A percentile compares a stretch with the other conserved stretches of the same genome.
These are phyloP conservation scores for Arthrinium puccinioides DNA, from an alignment of 2,329 filamentous ascomycete species.

Conservation along the genomic window DNA sequence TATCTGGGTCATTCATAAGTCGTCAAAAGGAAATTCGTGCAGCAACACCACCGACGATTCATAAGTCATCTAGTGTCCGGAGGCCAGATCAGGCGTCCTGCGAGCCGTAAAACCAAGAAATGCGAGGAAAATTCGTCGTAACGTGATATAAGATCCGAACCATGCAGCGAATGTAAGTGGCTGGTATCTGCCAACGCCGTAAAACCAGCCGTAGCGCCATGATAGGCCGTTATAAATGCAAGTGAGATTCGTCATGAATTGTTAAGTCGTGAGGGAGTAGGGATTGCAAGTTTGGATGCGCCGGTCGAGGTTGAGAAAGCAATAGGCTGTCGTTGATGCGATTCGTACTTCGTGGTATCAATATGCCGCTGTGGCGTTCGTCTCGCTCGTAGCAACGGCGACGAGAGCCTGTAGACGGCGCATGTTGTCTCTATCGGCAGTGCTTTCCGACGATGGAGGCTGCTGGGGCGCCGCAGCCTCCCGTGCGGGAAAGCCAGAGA, in stretches of 20 bases:
- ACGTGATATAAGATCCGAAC: constrained; percentile 7
- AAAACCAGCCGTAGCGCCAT: constrained; percentile 2
- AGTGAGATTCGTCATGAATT: constrained; percentile 7
- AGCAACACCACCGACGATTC: background rate
- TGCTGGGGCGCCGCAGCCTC: constrained; percentile 20
- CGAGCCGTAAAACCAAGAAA: background rate
- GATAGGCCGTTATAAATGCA: background rate
- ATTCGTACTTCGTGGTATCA: constrained; percentile 8
- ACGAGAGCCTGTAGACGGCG: constrained; percentile 54
- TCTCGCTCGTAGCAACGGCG: constrained; percentile 56
- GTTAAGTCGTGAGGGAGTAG: constrained; percentile 12
- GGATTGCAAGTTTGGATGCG: background rate
- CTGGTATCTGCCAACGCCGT: no score
- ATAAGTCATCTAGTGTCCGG: constrained; percentile 1
- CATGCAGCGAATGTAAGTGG: constrained; percentile 23
- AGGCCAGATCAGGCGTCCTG: background rate
- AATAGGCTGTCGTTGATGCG: background rate
- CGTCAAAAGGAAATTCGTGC: constrained; percentile 15
- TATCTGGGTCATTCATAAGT: constrained; percentile 24
- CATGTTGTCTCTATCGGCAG: constrained; percentile 38
- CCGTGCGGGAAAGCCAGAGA: constrained; percentile 41
- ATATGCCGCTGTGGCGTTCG: constrained; percentile 26
- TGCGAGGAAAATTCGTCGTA: background rate
- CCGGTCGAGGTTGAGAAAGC: constrained; percentile 7
- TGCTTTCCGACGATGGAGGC: constrained; percentile 23